Evolutionary conservation across 108 stramenopile species (phyloP).

Genomic region (Pseudonitzschia multiseries): DNA sequence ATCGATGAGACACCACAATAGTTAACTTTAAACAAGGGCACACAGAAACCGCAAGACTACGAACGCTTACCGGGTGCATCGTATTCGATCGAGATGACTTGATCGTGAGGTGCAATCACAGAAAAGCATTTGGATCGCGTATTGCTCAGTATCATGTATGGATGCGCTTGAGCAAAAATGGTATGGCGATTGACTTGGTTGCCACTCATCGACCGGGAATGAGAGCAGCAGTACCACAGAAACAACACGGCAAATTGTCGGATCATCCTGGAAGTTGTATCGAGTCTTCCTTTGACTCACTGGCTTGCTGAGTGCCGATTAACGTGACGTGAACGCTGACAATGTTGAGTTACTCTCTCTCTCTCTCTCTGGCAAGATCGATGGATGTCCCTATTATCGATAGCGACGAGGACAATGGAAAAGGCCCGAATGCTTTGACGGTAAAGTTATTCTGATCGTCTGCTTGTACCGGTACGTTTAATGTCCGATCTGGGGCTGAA

Average conservation of each 20-base stretch:
- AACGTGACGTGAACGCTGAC: no score
- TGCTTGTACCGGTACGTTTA: no score
- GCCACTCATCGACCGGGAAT: background rate
- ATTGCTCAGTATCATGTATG: slow-evolving; percentile 30
- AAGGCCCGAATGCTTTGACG: no score
- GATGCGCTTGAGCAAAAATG: slow-evolving; percentile 21
- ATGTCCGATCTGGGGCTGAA: no score
- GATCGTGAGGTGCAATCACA: slow-evolving; percentile 30
- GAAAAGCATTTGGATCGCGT: slow-evolving; percentile 35
- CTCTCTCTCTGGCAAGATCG: no score
- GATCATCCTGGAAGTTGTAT: background rate
- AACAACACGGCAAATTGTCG: slow-evolving; percentile 4
- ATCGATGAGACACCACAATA: background rate
- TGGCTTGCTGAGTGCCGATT: no score
- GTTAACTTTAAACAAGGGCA: background rate
- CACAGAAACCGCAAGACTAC: background rate
- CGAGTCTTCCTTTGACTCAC: background rate
- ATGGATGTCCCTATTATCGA: no score
- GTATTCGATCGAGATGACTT: slow-evolving; percentile 27
- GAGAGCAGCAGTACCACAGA: slow-evolving; percentile 6
- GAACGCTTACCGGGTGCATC: slow-evolving; percentile 35
- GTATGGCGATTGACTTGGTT: background rate
- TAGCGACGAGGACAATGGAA: no score
- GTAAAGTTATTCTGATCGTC: no score
- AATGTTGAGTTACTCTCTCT: no score